A percentile compares a stretch with the other conserved stretches of the same genome.
phyloP scores from a whole-genome alignment of 768 basidiomycete species.

The Rubroboletus pulcherrimus region DNA sequence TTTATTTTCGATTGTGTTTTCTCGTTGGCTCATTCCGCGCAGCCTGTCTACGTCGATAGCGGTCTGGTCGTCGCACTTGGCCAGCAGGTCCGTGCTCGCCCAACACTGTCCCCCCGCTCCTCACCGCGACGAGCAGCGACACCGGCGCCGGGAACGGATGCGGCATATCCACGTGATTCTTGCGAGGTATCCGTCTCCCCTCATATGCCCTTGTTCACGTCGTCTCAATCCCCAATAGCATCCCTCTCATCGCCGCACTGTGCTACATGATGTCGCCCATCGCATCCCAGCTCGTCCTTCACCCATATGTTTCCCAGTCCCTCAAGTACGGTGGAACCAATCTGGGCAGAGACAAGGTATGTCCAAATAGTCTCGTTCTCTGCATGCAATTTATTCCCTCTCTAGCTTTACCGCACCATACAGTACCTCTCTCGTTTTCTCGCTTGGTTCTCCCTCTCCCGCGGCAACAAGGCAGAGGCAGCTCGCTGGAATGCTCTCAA shows the following conservation, averaged over 20 bases:
- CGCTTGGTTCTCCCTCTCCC: slow-evolving; percentile 72
- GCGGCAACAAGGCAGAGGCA: slow-evolving; percentile 68
- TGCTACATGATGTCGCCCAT: slow-evolving; percentile 32
- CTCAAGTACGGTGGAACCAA: slow-evolving; percentile 80
- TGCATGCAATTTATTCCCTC: background rate
- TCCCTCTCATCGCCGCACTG: slow-evolving; percentile 13
- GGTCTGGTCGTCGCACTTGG: background rate
- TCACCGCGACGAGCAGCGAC: background rate
- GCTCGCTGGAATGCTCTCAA: slow-evolving; percentile 83
- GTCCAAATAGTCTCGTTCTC: background rate
- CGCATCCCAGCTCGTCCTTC: slow-evolving; percentile 78
- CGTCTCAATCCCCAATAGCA: background rate
- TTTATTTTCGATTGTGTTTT: too few species aligned
- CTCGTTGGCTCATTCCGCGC: background rate
- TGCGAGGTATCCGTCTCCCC: background rate
- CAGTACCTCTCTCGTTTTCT: slow-evolving; percentile 91
- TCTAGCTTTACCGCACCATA: slow-evolving; percentile 79
- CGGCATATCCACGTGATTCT: slow-evolving; percentile 29
- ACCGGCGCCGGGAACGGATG: slow-evolving; percentile 1
- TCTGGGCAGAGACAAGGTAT: slow-evolving; percentile 86
- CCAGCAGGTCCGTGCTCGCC: background rate
- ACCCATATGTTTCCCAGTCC: slow-evolving; percentile 72
- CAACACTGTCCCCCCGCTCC: background rate
- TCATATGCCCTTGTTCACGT: background rate
- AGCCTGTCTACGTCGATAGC: background rate